Conservation (phyloP, 169 alveolate genomes). For the Theileria equi region DNA sequence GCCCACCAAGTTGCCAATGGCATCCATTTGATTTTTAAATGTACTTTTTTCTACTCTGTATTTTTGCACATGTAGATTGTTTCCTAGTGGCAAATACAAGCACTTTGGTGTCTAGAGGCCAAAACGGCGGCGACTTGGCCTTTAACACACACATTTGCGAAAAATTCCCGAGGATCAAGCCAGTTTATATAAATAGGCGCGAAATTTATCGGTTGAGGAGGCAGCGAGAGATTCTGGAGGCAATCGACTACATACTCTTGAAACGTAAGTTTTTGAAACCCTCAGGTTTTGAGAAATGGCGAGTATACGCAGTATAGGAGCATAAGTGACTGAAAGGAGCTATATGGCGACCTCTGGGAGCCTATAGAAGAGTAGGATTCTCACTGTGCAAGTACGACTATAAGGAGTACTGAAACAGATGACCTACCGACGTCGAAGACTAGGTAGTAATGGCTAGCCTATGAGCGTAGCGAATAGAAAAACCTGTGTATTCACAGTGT, state of each 20-base stretch:
- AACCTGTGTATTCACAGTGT: too few species aligned
- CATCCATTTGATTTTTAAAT: background rate
- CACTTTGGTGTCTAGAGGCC: background rate
- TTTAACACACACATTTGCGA: background rate
- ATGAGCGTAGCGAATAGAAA: too few species aligned
- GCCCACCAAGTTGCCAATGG: background rate
- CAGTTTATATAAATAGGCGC: slow-evolving; percentile 17
- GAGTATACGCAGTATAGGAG: too few species aligned
- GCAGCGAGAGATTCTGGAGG: slow-evolving; percentile 57
- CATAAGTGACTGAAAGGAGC: too few species aligned
- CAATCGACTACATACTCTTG: slow-evolving; percentile 27
- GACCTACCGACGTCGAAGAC: too few species aligned
- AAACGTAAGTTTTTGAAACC: slow-evolving; percentile 37
- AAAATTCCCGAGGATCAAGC: background rate
- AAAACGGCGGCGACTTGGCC: background rate
- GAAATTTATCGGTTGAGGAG: slow-evolving; percentile 55
- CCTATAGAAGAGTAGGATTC: too few species aligned
- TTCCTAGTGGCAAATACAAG: background rate
- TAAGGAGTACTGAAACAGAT: too few species aligned
- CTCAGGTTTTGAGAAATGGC: too few species aligned
- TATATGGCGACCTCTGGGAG: too few species aligned
- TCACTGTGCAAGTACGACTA: too few species aligned
- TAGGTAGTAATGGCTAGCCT: too few species aligned
- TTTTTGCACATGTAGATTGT: background rate
- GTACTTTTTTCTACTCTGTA: background rate